Percentiles rank a stretch among this genome's conserved stretches.
Conservation (phyloP, 2,329 filamentous ascomycete genomes). For the Aspergillus awamori region DNA sequence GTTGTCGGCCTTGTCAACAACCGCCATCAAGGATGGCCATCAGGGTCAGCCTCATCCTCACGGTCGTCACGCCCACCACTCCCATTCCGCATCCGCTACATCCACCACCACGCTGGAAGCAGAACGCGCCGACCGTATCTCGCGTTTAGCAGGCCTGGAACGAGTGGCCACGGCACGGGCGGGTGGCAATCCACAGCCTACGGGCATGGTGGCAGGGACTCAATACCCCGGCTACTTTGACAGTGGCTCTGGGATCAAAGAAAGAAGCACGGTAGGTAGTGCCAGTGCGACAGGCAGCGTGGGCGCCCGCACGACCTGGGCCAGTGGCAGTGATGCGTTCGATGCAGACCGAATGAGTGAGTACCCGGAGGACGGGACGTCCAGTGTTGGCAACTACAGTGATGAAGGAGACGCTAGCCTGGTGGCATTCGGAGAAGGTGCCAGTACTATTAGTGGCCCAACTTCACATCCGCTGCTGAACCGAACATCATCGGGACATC, state of each 20-base stretch:
- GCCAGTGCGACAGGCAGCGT: slow-evolving; percentile 79
- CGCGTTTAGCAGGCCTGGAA: slow-evolving; percentile 88
- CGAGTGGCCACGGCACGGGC: slow-evolving; percentile 76
- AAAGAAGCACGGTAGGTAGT: slow-evolving; percentile 86
- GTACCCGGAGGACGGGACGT: slow-evolving; percentile 67
- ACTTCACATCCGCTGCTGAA: slow-evolving; percentile 61
- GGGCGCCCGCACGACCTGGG: slow-evolving; percentile 69
- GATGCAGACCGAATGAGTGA: slow-evolving; percentile 61
- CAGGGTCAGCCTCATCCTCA: slow-evolving; percentile 74
- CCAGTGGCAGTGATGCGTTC: slow-evolving; percentile 63
- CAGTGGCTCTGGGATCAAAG: slow-evolving; percentile 69
- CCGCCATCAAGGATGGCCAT: slow-evolving; percentile 94
- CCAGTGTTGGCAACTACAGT: slow-evolving; percentile 76
- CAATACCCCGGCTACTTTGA: slow-evolving; percentile 77
- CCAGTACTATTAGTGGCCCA: slow-evolving; percentile 80
- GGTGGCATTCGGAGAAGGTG: slow-evolving; percentile 91
- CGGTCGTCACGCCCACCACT: slow-evolving; percentile 56
- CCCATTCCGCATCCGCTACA: slow-evolving; percentile 58
- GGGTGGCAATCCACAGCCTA: slow-evolving; percentile 33
- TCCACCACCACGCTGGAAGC: slow-evolving; percentile 80
- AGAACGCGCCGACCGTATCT: slow-evolving; percentile 92
- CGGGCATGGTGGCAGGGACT: slow-evolving; percentile 39
- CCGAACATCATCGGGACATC: slow-evolving; percentile 38
- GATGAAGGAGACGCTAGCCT: slow-evolving; percentile 82
- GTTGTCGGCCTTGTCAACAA: slow-evolving; percentile 87